These are phyloP conservation scores for Fulvia fulva DNA, from an alignment of 2,329 filamentous ascomycete species.

Conservation along the genomic window DNA sequence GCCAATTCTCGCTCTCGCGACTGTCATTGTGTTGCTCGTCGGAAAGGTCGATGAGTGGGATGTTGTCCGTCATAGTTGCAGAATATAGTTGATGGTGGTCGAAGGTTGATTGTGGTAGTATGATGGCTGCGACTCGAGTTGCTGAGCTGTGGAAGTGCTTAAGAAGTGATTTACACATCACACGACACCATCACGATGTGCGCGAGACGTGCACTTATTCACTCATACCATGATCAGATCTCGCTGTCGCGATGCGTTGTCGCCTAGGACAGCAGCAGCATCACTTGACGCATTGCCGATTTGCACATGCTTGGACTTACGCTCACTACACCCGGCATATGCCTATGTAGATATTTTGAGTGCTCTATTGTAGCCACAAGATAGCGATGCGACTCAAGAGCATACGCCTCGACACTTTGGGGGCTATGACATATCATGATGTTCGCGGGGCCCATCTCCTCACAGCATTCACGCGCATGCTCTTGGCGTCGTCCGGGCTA, in stretches of 20 bases:
- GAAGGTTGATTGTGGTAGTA: neutral
- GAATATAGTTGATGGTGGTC: neutral
- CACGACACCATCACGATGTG: neutral
- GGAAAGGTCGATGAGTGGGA: neutral
- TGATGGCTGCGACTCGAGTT: neutral
- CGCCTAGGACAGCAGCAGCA: neutral
- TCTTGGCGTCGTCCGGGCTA: neutral
- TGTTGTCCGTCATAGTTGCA: neutral
- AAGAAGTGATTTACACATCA: neutral
- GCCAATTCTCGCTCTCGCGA: neutral
- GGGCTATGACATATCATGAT: no score
- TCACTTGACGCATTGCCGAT: no score
- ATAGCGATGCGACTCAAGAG: no score
- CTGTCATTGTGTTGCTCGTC: neutral
- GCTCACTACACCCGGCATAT: no score
- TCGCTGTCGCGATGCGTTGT: neutral
- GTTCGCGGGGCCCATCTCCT: neutral
- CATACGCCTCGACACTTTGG: no score
- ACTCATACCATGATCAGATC: neutral
- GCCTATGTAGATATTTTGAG: no score
- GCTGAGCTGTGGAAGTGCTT: neutral
- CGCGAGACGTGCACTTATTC: neutral
- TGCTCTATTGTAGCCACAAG: no score
- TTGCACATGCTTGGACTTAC: no score
- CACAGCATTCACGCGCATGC: neutral